Conservation (phyloP, 371 early-diverging fungal genomes). For the Massospora cicadina region DNA sequence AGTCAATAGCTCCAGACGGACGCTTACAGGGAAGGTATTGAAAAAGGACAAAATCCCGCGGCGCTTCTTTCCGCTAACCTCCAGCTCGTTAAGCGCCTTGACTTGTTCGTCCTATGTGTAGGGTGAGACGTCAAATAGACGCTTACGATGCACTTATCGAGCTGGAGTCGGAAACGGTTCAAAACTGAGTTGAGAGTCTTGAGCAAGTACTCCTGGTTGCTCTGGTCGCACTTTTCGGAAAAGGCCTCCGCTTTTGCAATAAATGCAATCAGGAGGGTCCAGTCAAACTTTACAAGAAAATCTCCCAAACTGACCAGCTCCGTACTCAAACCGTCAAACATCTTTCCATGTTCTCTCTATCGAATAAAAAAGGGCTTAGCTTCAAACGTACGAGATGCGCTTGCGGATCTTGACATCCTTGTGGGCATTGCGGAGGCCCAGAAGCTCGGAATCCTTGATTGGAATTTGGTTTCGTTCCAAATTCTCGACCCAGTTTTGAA, state of each 20-base stretch:
- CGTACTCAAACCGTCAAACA: slow-evolving; percentile 58
- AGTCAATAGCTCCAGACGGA: background rate
- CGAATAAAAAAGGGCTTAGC: background rate
- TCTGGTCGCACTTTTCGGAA: slow-evolving; percentile 34
- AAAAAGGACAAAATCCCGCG: slow-evolving; percentile 74
- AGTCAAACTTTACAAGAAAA: slow-evolving; percentile 55
- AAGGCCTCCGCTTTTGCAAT: slow-evolving; percentile 58
- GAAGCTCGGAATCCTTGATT: slow-evolving; percentile 25
- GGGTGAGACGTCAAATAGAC: background rate
- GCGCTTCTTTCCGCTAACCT: slow-evolving; percentile 69
- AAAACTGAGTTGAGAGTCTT: slow-evolving; percentile 44
- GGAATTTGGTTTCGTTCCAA: slow-evolving; percentile 18
- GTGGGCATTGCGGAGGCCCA: slow-evolving; percentile 28
- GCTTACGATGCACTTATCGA: slow-evolving; percentile 58
- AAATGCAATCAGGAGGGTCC: slow-evolving; percentile 53
- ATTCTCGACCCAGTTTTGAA: slow-evolving; percentile 12
- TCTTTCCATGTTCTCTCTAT: slow-evolving; percentile 52
- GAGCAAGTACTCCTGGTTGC: slow-evolving; percentile 39
- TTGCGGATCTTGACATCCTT: slow-evolving; percentile 47
- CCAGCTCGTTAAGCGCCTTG: slow-evolving; percentile 76
- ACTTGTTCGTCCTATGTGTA: slow-evolving; percentile 59
- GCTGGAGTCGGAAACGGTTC: slow-evolving; percentile 40
- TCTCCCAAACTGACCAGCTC: slow-evolving; percentile 56
- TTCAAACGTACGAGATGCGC: slow-evolving; percentile 23
- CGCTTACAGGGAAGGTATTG: slow-evolving; percentile 61